Evolutionary conservation across 75 land plant genomes (phyloP).

Genomic region (Pseudotsuga menziesii): DNA sequence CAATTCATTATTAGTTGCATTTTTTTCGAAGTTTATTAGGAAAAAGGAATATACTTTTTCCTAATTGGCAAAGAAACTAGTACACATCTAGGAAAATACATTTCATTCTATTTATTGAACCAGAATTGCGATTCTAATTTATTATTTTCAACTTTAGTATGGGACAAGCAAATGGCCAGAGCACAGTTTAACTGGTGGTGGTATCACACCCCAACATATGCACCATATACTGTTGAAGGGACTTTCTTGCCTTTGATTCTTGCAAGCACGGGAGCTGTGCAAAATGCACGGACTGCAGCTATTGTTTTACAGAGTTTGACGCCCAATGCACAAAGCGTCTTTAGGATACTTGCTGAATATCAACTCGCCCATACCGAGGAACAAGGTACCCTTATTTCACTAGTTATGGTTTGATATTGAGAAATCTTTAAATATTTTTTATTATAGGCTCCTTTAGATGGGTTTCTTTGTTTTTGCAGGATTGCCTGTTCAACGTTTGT

Average conservation of each 20-base stretch:
- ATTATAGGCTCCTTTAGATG: background rate
- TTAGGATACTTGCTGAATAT: slow-evolving; percentile 76
- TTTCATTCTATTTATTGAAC: too few species aligned
- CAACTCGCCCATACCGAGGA: slow-evolving; percentile 87
- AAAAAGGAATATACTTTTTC: background rate
- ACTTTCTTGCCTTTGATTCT: slow-evolving; percentile 75
- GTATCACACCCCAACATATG: slow-evolving; percentile 96
- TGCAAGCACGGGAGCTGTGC: slow-evolving; percentile 46
- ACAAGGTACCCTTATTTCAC: slow-evolving; percentile 49
- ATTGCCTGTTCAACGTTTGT: slow-evolving; percentile 64
- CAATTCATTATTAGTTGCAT: background rate
- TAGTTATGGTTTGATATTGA: background rate
- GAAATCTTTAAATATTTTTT: background rate
- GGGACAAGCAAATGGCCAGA: slow-evolving; percentile 99
- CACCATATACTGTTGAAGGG: slow-evolving; percentile 84
- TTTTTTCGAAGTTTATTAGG: background rate
- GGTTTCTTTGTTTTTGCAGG: slow-evolving; percentile 41
- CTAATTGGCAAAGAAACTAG: too few species aligned
- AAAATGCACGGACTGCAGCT: slow-evolving; percentile 78
- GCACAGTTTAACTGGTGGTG: slow-evolving; percentile 98
- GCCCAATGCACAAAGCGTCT: slow-evolving; percentile 97
- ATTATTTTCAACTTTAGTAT: slow-evolving; percentile 41
- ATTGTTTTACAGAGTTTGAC: slow-evolving; percentile 95
- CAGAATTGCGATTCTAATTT: too few species aligned
- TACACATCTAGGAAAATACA: too few species aligned